Conservation (phyloP, 495 filamentous ascomycete genomes). For the Xylaria nigripes region DNA sequence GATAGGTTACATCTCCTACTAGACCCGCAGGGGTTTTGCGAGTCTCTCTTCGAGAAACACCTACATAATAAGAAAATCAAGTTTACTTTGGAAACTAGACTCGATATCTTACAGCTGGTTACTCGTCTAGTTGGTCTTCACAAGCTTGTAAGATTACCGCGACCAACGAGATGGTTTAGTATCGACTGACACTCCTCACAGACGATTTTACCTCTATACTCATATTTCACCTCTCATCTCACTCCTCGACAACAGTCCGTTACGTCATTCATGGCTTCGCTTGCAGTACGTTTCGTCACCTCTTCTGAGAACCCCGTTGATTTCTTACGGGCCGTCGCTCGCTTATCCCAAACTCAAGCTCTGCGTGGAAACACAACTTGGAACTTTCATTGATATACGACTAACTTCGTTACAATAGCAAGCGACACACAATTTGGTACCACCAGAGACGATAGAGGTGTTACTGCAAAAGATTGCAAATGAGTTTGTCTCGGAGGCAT, state of each 20-base stretch:
- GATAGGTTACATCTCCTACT: constrained; percentile 64
- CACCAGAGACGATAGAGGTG: constrained; percentile 87
- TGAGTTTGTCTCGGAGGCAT: constrained; percentile 93
- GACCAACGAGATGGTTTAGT: constrained; percentile 23
- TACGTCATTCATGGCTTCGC: constrained; percentile 85
- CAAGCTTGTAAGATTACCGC: constrained; percentile 46
- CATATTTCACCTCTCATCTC: constrained; percentile 72
- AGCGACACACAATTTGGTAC: constrained; percentile 81
- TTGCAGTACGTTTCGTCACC: constrained; percentile 43
- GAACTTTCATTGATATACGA: background rate
- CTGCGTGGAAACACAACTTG: background rate
- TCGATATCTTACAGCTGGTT: constrained; percentile 79
- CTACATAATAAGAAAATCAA: constrained; percentile 78
- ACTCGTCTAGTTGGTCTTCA: constrained; percentile 88
- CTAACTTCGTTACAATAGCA: constrained; percentile 35
- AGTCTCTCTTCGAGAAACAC: constrained; percentile 83
- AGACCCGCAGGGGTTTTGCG: constrained; percentile 92
- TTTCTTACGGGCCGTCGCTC: background rate
- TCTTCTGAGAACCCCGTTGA: background rate
- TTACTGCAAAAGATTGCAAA: constrained; percentile 93
- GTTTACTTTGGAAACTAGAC: constrained; percentile 82
- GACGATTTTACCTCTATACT: constrained; percentile 52
- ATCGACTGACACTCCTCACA: background rate
- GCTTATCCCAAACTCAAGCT: background rate
- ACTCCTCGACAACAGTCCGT: constrained; percentile 86